Base-by-base conservation (phyloP, 345 rosid species). In the Garcia nutans region DNA sequence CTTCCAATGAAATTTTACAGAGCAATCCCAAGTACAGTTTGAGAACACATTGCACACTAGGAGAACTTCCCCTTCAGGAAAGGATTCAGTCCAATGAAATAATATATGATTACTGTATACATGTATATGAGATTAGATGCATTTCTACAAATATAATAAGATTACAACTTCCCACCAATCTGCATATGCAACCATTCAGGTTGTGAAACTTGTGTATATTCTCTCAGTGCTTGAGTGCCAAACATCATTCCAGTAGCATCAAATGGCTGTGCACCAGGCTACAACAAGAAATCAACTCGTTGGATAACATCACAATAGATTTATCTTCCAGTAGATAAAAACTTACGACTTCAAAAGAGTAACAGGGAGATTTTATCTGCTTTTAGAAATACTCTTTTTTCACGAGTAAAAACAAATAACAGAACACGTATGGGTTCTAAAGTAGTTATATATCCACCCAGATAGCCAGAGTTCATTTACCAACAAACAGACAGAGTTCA, bases 171-270 rank as follows among this genome's bases (percentile, higher is more conserved):
- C n/a, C 90, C 91, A 55, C 92, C 93, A 33, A 84, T 84, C 81
- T 92, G 99, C 96, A 92, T 91, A 71, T 92, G 93, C 41, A 93
- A 84, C 98, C 98, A 95, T 65, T 92, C 90, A 0, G 88, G 78
- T 57, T 84, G 91, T 12, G 90, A 72, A 72, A 85, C 89, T 80
- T 90, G 87, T 22, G 78, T 77, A 76, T 82, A 87, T 24, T 89
- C 93, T 70, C 87, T 85, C 20, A 83, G 78, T 78, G 82, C 84
- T 83, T 87, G 97, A 73, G 90, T 80, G 55, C 89, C 87, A 20
- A 85, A 91, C 77, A 91, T 79, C 81, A 84, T 85, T 73, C 90
- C 90, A 13, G 88, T 76, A 60, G 85, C 85, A 22, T 89, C 94
- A 55, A 88, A 83, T 24, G 89, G 88, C 72, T 81, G 90, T 52